Conservation (phyloP, 2,329 filamentous ascomycete genomes). For the Polytolypa hystricis region DNA sequence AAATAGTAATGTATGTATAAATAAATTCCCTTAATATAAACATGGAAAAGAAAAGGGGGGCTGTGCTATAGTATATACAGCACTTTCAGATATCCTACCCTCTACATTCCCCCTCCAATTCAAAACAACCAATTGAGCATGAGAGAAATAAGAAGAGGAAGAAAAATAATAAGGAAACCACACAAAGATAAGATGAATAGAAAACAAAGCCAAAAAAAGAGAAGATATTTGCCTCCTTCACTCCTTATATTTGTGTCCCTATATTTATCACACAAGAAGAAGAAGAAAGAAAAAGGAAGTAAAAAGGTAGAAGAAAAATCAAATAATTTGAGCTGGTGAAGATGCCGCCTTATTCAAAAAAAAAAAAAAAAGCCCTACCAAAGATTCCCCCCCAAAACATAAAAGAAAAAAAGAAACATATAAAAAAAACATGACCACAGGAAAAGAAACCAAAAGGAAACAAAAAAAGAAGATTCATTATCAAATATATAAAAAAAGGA, state of each 20-base stretch:
- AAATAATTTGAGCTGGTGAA: not conserved
- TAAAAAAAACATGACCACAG: constrained; percentile 5
- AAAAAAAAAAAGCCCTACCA: constrained; percentile 7
- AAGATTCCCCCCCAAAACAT: too few relatives aligned
- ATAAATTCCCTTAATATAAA: too few relatives aligned
- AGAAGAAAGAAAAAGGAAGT: constrained; percentile 9
- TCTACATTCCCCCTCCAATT: too few relatives aligned
- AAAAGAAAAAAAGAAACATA: constrained; percentile 6
- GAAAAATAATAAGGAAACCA: constrained; percentile 11
- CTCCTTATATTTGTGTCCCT: constrained; percentile 2
- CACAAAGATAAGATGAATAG: constrained; percentile 9
- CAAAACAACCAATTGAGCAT: too few relatives aligned
- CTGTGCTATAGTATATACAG: too few relatives aligned
- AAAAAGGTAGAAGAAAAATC: constrained; percentile 6
- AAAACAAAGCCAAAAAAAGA: constrained; percentile 6
- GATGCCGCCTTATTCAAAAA: constrained; percentile 3
- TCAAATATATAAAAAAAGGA: too few relatives aligned
- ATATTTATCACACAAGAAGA: too few relatives aligned
- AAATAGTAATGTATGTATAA: too few relatives aligned
- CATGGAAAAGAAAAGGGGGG: too few relatives aligned
- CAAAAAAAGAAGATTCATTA: constrained; percentile 4
- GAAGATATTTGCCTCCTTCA: not conserved
- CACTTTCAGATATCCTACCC: too few relatives aligned
- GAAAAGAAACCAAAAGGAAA: constrained; percentile 4
- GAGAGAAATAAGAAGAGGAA: not conserved